phyloP scores from a whole-genome alignment of 306 rosid genomes.

The Biancaea sappan region DNA sequence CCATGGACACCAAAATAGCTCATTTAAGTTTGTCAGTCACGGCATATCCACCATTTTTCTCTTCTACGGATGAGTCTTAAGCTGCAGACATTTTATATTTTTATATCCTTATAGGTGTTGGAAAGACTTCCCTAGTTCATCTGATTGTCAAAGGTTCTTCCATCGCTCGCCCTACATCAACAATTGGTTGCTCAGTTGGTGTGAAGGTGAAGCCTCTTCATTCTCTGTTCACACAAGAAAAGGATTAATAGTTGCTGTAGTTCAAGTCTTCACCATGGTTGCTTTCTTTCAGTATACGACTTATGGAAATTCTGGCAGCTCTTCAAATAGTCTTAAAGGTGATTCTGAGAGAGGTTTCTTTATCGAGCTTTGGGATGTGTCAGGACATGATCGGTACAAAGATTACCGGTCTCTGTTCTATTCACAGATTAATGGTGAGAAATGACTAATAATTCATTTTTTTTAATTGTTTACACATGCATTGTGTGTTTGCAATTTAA shows the following conservation, averaged over 20 bases:
- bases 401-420: constrained; percentile 71
- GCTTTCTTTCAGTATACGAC: constrained; percentile 51
- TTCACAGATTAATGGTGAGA: constrained; percentile 71
- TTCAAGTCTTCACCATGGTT: constrained; percentile 20
- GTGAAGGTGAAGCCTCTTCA: constrained; percentile 52
- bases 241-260: constrained; percentile 8
- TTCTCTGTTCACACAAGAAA: constrained; percentile 12
- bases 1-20: neutral
- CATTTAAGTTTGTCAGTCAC: neutral
- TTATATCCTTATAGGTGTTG: constrained; percentile 53
- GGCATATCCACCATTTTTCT: neutral
- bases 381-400: constrained; percentile 79
- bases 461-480: neutral
- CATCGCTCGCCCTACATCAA: constrained; percentile 53
- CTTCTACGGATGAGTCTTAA: neutral
- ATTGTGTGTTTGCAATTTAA: constrained; percentile 6
- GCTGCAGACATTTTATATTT: neutral
- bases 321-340: constrained; percentile 67
- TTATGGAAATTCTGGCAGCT: constrained; percentile 63
- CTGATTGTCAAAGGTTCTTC: constrained; percentile 66
- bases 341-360: constrained; percentile 76
- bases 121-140: constrained; percentile 75
- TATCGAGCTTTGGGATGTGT: constrained; percentile 80
- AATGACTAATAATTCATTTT: neutral
- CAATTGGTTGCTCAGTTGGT: constrained; percentile 74